These are phyloP conservation scores for Solanum infundibuliforme DNA, from an alignment of 257 asterid genomes.

Conservation along the genomic window DNA sequence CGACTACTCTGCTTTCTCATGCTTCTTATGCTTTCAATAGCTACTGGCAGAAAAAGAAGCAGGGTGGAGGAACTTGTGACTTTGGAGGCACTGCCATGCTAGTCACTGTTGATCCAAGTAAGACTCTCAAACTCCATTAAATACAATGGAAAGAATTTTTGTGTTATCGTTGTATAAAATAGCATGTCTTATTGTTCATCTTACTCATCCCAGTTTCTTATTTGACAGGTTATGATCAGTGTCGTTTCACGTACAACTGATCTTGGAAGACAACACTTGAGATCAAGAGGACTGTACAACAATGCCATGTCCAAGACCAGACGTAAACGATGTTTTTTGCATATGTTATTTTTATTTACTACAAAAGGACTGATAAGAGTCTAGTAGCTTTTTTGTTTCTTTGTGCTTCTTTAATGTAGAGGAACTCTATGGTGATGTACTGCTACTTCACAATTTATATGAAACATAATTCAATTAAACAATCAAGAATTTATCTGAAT, in stretches of 20 bases:
- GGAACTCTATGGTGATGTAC: neutral
- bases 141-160: neutral
- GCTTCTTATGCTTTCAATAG: constrained; percentile 17
- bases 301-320: neutral
- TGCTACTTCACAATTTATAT: neutral
- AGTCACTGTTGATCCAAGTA: constrained; percentile 8
- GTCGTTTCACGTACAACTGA: neutral
- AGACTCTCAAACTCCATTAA: neutral
- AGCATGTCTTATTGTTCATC: neutral
- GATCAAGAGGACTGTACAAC: neutral
- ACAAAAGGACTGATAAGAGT: neutral
- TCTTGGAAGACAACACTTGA: neutral
- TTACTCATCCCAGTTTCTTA: neutral
- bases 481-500: neutral
- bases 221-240: neutral
- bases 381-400: neutral
- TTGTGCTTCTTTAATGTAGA: neutral
- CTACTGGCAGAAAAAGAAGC: constrained; percentile 4
- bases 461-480: neutral
- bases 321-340: neutral
- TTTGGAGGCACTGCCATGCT: constrained; percentile 8
- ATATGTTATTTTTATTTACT: neutral
- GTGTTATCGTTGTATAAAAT: neutral
- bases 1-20: constrained; percentile 7
- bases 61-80: constrained; percentile 11